Conservation (phyloP, 495 filamentous ascomycete genomes). For the Xylaria cubensis region DNA sequence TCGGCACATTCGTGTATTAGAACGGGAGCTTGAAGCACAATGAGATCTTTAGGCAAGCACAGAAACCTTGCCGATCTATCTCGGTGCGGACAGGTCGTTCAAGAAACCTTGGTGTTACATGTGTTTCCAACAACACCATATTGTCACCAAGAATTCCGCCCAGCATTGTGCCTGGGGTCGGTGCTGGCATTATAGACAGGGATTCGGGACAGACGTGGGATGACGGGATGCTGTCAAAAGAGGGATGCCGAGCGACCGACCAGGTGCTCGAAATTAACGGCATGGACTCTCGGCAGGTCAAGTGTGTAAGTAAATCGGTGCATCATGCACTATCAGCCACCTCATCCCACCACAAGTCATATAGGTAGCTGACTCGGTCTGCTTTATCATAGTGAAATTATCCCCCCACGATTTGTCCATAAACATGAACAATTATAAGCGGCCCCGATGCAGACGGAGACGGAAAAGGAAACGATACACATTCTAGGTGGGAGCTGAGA, state of each 20-base stretch:
- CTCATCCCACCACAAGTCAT: constrained; percentile 14
- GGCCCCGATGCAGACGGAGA: constrained; percentile 18
- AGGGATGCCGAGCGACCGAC: constrained; percentile 23
- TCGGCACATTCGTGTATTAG: background rate
- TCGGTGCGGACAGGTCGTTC: constrained; percentile 13
- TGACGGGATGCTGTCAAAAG: constrained; percentile 23
- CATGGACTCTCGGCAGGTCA: constrained; percentile 21
- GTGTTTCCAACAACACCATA: background rate
- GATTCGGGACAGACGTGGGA: constrained; percentile 8
- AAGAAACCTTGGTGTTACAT: constrained; percentile 14
- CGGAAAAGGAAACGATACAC: constrained; percentile 25
- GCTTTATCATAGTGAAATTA: constrained; percentile 12
- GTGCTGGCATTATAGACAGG: constrained; percentile 12
- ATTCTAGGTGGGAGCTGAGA: constrained; percentile 8
- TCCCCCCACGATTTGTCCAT: constrained; percentile 21
- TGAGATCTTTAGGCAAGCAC: background rate
- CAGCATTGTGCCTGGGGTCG: background rate
- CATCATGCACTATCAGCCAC: constrained; percentile 17
- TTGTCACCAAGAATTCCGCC: background rate
- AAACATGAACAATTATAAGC: constrained; percentile 10
- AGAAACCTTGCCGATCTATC: constrained; percentile 12
- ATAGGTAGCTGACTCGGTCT: constrained; percentile 5
- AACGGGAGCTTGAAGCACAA: background rate
- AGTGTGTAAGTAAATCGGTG: background rate
- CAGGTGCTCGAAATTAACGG: background rate